These are phyloP conservation scores for Beauveria asiatica DNA, from an alignment of 2,329 filamentous ascomycete genomes.

Conservation along the genomic window DNA sequence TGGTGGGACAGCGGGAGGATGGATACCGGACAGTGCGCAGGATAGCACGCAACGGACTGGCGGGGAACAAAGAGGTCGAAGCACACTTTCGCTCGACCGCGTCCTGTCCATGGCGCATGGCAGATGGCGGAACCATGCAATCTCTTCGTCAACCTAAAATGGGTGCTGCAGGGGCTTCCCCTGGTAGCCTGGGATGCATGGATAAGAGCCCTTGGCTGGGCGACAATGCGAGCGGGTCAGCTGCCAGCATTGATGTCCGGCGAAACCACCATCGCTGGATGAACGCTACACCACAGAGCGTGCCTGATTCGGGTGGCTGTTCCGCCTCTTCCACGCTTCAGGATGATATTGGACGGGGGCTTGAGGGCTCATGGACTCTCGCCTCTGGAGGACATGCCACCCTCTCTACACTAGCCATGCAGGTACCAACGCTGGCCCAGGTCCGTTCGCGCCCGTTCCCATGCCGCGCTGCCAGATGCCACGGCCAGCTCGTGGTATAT, in stretches of 20 bases:
- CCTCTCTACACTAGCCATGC: neutral
- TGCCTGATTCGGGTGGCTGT: neutral
- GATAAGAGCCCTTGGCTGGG: neutral
- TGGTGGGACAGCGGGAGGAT: neutral
- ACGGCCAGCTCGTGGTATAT: constrained; percentile 9
- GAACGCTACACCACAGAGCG: neutral
- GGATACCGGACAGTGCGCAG: neutral
- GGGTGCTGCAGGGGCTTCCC: constrained; percentile 5
- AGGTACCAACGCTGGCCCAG: neutral
- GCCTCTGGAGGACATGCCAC: neutral
- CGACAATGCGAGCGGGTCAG: constrained; percentile 6
- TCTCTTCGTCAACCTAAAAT: constrained; percentile 8
- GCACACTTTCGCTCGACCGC: neutral
- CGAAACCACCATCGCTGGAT: constrained; percentile 7
- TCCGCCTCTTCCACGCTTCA: constrained; percentile 10
- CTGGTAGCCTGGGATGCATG: neutral
- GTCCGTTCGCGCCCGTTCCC: neutral
- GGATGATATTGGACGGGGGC: constrained; percentile 9
- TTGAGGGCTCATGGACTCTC: neutral
- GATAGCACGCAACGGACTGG: neutral
- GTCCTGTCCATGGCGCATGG: neutral
- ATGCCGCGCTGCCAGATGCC: neutral
- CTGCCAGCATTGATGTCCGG: neutral
- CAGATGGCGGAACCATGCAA: constrained; percentile 1
- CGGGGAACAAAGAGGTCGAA: constrained; percentile 1